A percentile compares a stretch with the other conserved stretches of the same genome.
These are phyloP conservation scores for Beauveria bassiana DNA, from an alignment of 2,329 filamentous ascomycete species.

Conservation along the genomic window DNA sequence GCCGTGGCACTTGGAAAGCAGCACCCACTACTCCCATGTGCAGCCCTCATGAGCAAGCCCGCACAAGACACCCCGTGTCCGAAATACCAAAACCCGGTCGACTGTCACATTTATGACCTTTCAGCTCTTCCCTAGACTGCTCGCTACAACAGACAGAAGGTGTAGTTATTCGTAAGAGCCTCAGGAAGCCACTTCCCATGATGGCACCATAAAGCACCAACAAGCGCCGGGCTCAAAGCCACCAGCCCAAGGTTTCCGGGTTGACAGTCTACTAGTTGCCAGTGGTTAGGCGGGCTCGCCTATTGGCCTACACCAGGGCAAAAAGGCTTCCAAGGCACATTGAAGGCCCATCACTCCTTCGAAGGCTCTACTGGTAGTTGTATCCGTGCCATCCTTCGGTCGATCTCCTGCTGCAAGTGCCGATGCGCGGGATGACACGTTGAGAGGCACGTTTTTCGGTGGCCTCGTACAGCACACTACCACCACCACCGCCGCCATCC, in stretches of 20 bases:
- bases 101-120: not conserved
- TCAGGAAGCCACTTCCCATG: constrained; percentile 3
- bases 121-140: not conserved
- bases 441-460: constrained; percentile 4
- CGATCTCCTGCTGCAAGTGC: constrained; percentile 8
- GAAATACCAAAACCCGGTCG: not conserved
- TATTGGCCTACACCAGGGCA: not conserved
- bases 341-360: not conserved
- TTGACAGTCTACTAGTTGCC: not conserved
- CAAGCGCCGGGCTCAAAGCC: constrained; percentile 8
- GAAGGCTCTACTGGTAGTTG: not conserved
- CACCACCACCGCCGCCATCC: not conserved
- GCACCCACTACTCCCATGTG: not conserved
- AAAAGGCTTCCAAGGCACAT: constrained; percentile 1
- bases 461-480: not conserved
- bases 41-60: not conserved
- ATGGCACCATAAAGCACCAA: not conserved
- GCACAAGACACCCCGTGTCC: not conserved
- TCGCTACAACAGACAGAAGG: not conserved
- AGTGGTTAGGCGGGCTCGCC: not conserved
- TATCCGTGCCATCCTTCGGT: not conserved
- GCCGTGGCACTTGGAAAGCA: not conserved
- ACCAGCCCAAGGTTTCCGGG: not conserved
- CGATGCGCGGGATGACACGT: constrained; percentile 6
- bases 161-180: not conserved